Percentiles rank a stretch among this genome's conserved stretches.
These are phyloP conservation scores for Trichophaea hybrida DNA, from an alignment of 2,329 filamentous ascomycete genomes.

Conservation along the genomic window DNA sequence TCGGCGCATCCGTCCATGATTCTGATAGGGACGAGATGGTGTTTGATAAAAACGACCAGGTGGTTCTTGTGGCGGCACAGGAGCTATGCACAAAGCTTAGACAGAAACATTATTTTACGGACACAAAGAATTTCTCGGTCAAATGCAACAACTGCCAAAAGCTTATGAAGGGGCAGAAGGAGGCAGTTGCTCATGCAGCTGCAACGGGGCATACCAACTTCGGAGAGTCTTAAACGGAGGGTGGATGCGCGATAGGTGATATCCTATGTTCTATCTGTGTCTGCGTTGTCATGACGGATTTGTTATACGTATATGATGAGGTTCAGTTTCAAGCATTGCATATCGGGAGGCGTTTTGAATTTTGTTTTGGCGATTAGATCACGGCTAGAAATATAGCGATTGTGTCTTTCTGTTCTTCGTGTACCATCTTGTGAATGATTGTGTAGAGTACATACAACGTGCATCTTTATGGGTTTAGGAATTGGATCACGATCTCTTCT, in stretches of 20 bases:
- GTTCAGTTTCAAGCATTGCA: too few relatives aligned
- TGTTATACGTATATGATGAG: too few relatives aligned
- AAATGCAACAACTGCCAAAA: conserved; percentile 60
- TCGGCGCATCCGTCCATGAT: conserved; percentile 41
- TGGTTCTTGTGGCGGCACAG: conserved; percentile 55
- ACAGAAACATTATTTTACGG: conserved; percentile 70
- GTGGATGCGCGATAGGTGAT: background rate
- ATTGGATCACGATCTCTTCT: too few relatives aligned
- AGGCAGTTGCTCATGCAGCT: conserved; percentile 47
- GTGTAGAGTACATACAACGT: too few relatives aligned
- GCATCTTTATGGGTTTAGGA: too few relatives aligned
- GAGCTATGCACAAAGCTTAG: conserved; percentile 52
- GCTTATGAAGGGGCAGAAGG: conserved; percentile 51
- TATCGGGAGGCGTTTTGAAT: too few relatives aligned
- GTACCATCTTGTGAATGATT: too few relatives aligned
- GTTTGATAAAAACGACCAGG: conserved; percentile 43
- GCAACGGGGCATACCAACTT: conserved; percentile 47
- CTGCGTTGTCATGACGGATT: too few relatives aligned
- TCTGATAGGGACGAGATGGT: conserved; percentile 59
- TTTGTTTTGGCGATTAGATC: too few relatives aligned
- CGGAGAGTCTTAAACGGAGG: conserved; percentile 24
- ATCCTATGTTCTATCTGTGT: too few relatives aligned
- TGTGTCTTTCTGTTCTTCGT: too few relatives aligned
- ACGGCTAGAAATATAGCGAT: too few relatives aligned
- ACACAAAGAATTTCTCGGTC: conserved; percentile 66